Conservation (phyloP, 2,329 filamentous ascomycete genomes). For the Aspergillus bombycis region DNA sequence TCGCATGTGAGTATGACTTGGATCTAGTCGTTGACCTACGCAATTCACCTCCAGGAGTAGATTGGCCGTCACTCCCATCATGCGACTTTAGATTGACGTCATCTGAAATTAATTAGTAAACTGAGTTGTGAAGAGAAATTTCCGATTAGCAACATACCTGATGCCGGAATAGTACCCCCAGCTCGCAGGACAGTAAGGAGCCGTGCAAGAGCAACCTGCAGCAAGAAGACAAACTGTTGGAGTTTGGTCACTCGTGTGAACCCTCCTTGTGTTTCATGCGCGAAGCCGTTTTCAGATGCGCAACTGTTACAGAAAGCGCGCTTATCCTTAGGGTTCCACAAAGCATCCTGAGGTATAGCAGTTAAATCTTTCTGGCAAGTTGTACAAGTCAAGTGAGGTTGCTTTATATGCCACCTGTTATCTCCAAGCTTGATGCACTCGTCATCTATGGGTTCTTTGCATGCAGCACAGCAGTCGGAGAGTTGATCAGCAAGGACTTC, state of each 20-base stretch:
- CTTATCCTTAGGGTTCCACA: slow-evolving; percentile 69
- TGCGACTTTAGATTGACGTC: slow-evolving; percentile 70
- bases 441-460: slow-evolving; percentile 88
- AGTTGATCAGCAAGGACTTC: slow-evolving; percentile 70
- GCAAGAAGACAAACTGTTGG: slow-evolving; percentile 90
- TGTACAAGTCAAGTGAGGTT: slow-evolving; percentile 67
- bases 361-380: slow-evolving; percentile 76
- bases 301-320: slow-evolving; percentile 74
- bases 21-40: slow-evolving; percentile 70
- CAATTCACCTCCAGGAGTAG: slow-evolving; percentile 52
- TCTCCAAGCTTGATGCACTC: slow-evolving; percentile 79
- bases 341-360: slow-evolving; percentile 67
- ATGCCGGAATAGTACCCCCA: slow-evolving; percentile 77
- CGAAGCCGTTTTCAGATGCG: slow-evolving; percentile 51
- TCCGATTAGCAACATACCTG: slow-evolving; percentile 52
- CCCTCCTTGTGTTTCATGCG: slow-evolving; percentile 59
- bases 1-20: slow-evolving; percentile 70
- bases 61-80: slow-evolving; percentile 65
- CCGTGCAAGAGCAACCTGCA: slow-evolving; percentile 87
- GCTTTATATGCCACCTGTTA: slow-evolving; percentile 76
- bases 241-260: slow-evolving; percentile 82
- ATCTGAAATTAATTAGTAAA: slow-evolving; percentile 49
- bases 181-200: slow-evolving; percentile 83
- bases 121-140: not conserved
- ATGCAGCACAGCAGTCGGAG: slow-evolving; percentile 82